A percentile compares a stretch with the other conserved stretches of the same genome.
phyloP scores from a whole-genome alignment of 2,329 filamentous ascomycete species.

The Lachnellula occidentalis region DNA sequence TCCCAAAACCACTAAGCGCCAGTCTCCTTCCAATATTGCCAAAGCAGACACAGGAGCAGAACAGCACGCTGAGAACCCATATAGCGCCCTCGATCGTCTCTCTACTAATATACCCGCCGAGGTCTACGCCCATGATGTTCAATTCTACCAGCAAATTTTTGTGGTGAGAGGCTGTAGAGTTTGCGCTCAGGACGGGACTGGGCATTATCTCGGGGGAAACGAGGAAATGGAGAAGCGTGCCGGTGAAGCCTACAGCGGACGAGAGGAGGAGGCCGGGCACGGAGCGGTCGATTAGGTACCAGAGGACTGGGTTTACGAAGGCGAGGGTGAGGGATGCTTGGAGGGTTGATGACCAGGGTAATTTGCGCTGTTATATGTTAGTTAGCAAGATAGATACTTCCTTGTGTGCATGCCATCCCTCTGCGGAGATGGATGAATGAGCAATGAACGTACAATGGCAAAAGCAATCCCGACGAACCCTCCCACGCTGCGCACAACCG shows the following conservation, averaged over 20 bases:
- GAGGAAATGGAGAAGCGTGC: constrained; percentile 68
- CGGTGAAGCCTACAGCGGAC: constrained; percentile 63
- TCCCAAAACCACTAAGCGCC: constrained; percentile 34
- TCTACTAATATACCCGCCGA: constrained; percentile 52
- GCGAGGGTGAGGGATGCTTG: constrained; percentile 87
- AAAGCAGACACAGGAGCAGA: constrained; percentile 93
- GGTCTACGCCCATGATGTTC: constrained; percentile 7
- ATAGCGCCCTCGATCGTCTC: constrained; percentile 68
- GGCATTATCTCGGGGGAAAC: constrained; percentile 76
- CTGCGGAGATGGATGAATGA: neutral
- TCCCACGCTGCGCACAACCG: constrained; percentile 62
- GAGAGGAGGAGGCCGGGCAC: constrained; percentile 79
- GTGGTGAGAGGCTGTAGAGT: constrained; percentile 10
- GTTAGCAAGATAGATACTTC: constrained; percentile 9
- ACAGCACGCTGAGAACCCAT: constrained; percentile 90
- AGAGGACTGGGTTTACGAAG: constrained; percentile 85
- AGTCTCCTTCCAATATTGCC: constrained; percentile 87
- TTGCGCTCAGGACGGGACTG: constrained; percentile 43
- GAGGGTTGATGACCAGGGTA: constrained; percentile 92
- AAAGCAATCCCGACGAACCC: constrained; percentile 70
- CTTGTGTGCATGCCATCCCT: no score
- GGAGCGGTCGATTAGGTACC: constrained; percentile 93
- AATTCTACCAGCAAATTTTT: constrained; percentile 8
- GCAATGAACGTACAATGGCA: constrained; percentile 60
- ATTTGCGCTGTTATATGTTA: constrained; percentile 65